Conservation (phyloP, 148 eudicot species). For the Rhododendron vialii region DNA sequence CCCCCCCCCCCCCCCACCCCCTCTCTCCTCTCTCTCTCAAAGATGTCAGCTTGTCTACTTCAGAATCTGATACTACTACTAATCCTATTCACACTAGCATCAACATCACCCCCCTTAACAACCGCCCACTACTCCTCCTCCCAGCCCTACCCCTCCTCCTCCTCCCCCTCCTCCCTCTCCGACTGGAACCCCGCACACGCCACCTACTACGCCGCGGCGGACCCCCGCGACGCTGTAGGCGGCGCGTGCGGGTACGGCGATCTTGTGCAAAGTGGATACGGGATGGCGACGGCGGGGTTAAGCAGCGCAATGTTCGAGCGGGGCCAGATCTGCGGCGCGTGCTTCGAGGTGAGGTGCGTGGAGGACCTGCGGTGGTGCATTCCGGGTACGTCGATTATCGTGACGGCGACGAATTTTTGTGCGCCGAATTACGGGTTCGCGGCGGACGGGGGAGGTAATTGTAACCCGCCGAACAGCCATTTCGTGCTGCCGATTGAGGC, state of each 20-base stretch:
- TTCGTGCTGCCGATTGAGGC: slow-evolving; percentile 89
- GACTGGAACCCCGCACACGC: slow-evolving; percentile 75
- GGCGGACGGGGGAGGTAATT: slow-evolving; percentile 65
- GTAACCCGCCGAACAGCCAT: slow-evolving; percentile 77
- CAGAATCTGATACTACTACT: slow-evolving; percentile 6
- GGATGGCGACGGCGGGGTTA: slow-evolving; percentile 75
- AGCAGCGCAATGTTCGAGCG: slow-evolving; percentile 58
- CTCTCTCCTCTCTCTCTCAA: not conserved
- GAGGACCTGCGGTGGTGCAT: slow-evolving; percentile 80
- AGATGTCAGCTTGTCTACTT: not conserved
- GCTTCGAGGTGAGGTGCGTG: slow-evolving; percentile 77
- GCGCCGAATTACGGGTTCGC: slow-evolving; percentile 72
- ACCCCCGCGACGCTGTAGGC: slow-evolving; percentile 73
- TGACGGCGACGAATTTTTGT: slow-evolving; percentile 82
- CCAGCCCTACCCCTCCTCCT: slow-evolving; percentile 16
- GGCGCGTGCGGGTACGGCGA: slow-evolving; percentile 94
- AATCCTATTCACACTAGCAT: slow-evolving; percentile 7
- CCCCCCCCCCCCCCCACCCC: not conserved
- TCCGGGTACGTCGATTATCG: slow-evolving; percentile 80
- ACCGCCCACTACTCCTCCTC: slow-evolving; percentile 21
- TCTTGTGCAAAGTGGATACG: slow-evolving; percentile 61
- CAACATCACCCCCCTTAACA: not conserved
- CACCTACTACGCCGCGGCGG: slow-evolving; percentile 75
- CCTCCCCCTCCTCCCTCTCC: slow-evolving; percentile 22
- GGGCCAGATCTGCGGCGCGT: slow-evolving; percentile 93